Evolutionary conservation across 2,329 filamentous ascomycete genomes (phyloP), one percentile per base, ranked within the genome.

Genomic region (Diplodia intermedia): DNA sequence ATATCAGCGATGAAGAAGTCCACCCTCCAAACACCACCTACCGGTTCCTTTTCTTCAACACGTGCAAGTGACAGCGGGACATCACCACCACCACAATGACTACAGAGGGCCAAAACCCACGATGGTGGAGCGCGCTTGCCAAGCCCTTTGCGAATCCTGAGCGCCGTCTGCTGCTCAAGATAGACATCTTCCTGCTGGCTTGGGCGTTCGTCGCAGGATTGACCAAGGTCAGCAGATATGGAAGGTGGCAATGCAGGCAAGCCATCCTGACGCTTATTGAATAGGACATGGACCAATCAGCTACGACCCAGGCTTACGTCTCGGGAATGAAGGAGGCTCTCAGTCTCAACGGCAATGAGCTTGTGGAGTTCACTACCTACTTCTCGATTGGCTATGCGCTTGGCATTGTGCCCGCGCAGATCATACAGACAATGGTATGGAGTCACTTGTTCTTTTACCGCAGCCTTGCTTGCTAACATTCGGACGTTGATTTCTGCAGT

Each of bases 231-330:
- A 73, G 86, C 86, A 2, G 86, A 89, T 73, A 75, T 89, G 49
- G 87, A 89, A 78, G 85, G 84, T 72, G 89, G 86, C 85, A 89
- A 8, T 86, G 87, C 4, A 80, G 84, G 53, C 83, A 85, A 67
- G 85, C 2, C 26, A 15, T 61, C 8, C 47, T 52, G 40, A 62
- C 26, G 26, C 40, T 11, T 6, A 9, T 86, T 3, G 87, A 84
- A 81, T 83, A 80, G 73, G 87, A 89, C 72, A 85, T 89, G 33
- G 89, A 84, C 72, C 86, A 86, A 0, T 80, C 85, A 62, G 80
- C 89, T 53, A 68, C 55, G 5, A 68, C 66, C 20, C 55, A 68
- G 36, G 56, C 66, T 8, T 71, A 71, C n/a, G 70, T 70, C 36
- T 67, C 69, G 23, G 70, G 69, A 43, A 70, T 69, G 70, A 70